Percentiles rank a stretch among this genome's conserved stretches.
These are phyloP conservation scores for Thelonectria rubi DNA, from an alignment of 2,329 filamentous ascomycete genomes.

Conservation along the genomic window DNA sequence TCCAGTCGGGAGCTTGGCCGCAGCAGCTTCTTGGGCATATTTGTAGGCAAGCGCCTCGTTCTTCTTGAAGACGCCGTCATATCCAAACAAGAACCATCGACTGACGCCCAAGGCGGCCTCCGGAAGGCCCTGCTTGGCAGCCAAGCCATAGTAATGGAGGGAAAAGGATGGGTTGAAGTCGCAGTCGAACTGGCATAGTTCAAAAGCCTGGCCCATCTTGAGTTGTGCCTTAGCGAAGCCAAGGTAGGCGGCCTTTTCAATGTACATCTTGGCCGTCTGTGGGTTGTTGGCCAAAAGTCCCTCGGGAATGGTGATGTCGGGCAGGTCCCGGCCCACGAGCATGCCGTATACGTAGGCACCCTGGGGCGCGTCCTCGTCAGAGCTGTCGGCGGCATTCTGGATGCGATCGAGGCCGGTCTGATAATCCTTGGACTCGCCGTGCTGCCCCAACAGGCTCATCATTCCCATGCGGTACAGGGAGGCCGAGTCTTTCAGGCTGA, in stretches of 20 bases:
- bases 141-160: slow-evolving; percentile 93
- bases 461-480: slow-evolving; percentile 89
- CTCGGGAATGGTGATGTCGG: slow-evolving; percentile 85
- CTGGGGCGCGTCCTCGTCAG: slow-evolving; percentile 96
- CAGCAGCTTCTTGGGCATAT: slow-evolving; percentile 88
- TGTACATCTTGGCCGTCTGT: slow-evolving; percentile 80
- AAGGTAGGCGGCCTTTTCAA: slow-evolving; percentile 95
- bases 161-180: slow-evolving; percentile 94
- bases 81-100: slow-evolving; percentile 98
- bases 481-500: slow-evolving; percentile 84
- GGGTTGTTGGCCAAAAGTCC: slow-evolving; percentile 75
- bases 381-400: slow-evolving; percentile 80
- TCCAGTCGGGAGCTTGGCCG: slow-evolving; percentile 83
- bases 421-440: slow-evolving; percentile 87
- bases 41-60: slow-evolving; percentile 93
- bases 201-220: slow-evolving; percentile 96
- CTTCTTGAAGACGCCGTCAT: slow-evolving; percentile 91
- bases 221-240: slow-evolving; percentile 96
- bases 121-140: slow-evolving; percentile 88
- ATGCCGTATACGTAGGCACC: slow-evolving; percentile 96
- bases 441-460: slow-evolving; percentile 96
- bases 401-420: slow-evolving; percentile 83
- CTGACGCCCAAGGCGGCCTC: slow-evolving; percentile 97
- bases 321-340: slow-evolving; percentile 88
- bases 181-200: slow-evolving; percentile 91